Conservation (phyloP, 768 basidiomycete genomes). For the Rubroboletus pulcherrimus region DNA sequence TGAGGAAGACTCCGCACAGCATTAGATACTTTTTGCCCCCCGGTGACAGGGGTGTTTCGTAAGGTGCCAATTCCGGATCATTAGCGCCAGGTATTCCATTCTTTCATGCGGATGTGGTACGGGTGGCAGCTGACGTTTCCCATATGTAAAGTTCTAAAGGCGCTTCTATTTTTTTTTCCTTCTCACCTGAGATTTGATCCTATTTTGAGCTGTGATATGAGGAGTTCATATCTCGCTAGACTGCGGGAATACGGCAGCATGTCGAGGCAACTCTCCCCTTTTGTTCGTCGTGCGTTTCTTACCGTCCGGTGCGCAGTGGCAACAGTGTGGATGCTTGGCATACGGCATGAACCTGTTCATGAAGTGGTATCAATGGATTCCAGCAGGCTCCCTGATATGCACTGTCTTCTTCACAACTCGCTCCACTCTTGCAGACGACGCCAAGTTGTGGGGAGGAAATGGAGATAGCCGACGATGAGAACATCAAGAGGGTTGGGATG, state of each 20-base stretch:
- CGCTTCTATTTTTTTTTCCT: background rate
- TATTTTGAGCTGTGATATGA: conserved; percentile 6
- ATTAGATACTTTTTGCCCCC: conserved; percentile 18
- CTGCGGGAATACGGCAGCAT: conserved; percentile 9
- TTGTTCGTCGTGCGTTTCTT: background rate
- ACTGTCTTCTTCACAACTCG: background rate
- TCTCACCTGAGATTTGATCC: conserved; percentile 14
- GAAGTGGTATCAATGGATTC: background rate
- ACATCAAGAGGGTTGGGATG: background rate
- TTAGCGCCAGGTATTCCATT: background rate
- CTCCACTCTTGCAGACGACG: background rate
- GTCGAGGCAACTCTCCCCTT: background rate
- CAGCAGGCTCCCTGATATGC: background rate
- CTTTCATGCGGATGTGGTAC: conserved; percentile 4
- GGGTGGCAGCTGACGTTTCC: conserved; percentile 9
- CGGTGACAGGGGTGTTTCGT: conserved; percentile 20
- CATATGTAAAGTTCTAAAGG: conserved; percentile 6
- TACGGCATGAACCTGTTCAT: conserved; percentile 2
- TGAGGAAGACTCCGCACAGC: conserved; percentile 18
- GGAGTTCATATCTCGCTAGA: conserved; percentile 7
- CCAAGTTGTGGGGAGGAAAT: background rate
- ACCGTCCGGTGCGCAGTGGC: background rate
- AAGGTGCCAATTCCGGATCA: conserved; percentile 11
- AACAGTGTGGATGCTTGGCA: background rate
- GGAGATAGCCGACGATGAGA: background rate